Evolutionary conservation across 768 basidiomycete species (phyloP).

Genomic region (Collybia mongolica): DNA sequence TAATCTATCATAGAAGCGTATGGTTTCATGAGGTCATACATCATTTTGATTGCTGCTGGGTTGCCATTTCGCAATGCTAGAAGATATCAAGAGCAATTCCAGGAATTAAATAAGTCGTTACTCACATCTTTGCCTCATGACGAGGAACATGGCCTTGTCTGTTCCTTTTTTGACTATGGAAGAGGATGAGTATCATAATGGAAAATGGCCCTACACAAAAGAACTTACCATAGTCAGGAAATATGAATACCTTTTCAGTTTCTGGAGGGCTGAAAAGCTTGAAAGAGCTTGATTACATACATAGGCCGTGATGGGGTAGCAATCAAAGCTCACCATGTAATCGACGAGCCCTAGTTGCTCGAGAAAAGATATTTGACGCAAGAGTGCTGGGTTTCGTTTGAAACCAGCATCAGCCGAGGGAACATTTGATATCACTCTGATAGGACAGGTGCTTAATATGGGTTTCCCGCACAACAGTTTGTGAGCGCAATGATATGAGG

Average conservation of each 20-base stretch:
- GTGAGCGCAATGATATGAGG: slow-evolving; percentile 9
- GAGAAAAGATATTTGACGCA: slow-evolving; percentile 4
- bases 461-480: slow-evolving; percentile 17
- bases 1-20: not conserved
- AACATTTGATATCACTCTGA: not conserved
- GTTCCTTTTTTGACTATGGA: not conserved
- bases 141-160: slow-evolving; percentile 1
- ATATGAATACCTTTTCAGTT: not conserved
- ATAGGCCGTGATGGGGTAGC: not conserved
- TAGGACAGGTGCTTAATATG: not conserved
- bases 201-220: not conserved
- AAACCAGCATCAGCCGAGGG: slow-evolving; percentile 2
- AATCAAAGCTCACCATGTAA: slow-evolving; percentile 3
- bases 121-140: slow-evolving; percentile 4
- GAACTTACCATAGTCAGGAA: not conserved
- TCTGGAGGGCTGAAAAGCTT: not conserved
- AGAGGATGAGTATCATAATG: no score
- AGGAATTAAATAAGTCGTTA: not conserved
- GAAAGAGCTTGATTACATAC: not conserved
- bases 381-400: not conserved
- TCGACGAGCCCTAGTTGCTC: slow-evolving; percentile 2
- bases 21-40: slow-evolving; percentile 3
- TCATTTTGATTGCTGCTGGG: slow-evolving; percentile 1
- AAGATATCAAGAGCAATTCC: not conserved
- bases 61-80: slow-evolving; percentile 5